Conservation (phyloP, 768 basidiomycete genomes). For the Cystofilobasidium capitatum region DNA sequence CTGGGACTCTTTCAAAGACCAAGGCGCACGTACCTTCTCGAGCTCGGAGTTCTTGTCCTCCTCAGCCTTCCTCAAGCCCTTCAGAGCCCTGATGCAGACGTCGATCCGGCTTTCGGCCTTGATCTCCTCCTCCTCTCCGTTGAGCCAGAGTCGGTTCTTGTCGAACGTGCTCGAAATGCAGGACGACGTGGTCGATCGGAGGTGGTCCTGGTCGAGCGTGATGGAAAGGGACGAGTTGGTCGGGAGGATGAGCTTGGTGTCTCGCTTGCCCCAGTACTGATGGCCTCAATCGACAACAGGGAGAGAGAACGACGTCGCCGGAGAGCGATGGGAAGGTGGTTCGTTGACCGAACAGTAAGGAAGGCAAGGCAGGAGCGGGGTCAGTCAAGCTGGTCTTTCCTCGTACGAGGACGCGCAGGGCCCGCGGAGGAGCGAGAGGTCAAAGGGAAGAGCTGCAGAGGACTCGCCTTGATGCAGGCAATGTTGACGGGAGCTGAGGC, state of each 20-base stretch:
- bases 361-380: background rate
- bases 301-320: background rate
- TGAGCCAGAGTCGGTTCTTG: constrained; percentile 81
- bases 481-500: constrained; percentile 92
- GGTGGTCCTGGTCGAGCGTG: constrained; percentile 90
- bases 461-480: constrained; percentile 82
- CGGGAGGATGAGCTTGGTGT: constrained; percentile 86
- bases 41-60: constrained; percentile 45
- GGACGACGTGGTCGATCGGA: constrained; percentile 86
- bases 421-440: constrained; percentile 8
- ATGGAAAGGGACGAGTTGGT: constrained; percentile 98
- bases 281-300: background rate
- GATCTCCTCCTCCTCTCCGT: constrained; percentile 84
- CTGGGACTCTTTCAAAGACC: background rate
- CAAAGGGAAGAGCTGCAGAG: background rate
- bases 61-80: constrained; percentile 58
- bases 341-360: background rate
- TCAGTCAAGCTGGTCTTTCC: background rate
- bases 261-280: constrained; percentile 96
- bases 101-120: constrained; percentile 65
- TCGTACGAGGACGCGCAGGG: background rate
- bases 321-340: no score
- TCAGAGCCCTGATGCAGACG: constrained; percentile 82
- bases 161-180: constrained; percentile 66
- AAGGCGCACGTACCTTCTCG: constrained; percentile 19